Evolutionary conservation across 306 rosid species (phyloP).

Genomic region (Lathyrus tuberosus): DNA sequence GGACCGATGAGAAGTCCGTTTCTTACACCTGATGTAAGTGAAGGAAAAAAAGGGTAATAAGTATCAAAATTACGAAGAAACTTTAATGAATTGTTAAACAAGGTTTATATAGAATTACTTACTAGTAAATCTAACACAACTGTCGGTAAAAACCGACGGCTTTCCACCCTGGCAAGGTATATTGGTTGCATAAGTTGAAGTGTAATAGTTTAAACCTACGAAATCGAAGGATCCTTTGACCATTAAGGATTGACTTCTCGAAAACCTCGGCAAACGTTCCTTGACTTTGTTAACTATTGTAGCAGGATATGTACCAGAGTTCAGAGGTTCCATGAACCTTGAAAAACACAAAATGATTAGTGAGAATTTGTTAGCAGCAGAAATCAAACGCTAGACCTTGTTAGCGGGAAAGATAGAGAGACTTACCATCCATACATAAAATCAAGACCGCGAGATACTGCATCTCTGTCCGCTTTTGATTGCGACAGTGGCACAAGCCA

Average conservation of each 20-base stretch:
- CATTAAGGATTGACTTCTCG: conserved; percentile 44
- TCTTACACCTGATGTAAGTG: conserved; percentile 39
- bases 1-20: conserved; percentile 58
- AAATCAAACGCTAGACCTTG: background rate
- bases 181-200: conserved; percentile 48
- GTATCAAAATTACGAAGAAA: conserved; percentile 2
- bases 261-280: conserved; percentile 56
- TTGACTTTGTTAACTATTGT: conserved; percentile 50
- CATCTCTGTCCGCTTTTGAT: conserved; percentile 48
- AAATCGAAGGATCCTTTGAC: conserved; percentile 64
- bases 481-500: conserved; percentile 58
- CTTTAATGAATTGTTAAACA: background rate
- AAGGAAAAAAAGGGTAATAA: conserved; percentile 22
- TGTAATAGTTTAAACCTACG: conserved; percentile 66
- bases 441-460: conserved; percentile 50
- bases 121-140: conserved; percentile 45
- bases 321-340: conserved; percentile 67
- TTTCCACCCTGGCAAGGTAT: conserved; percentile 32
- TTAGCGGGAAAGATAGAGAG: background rate
- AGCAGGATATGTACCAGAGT: conserved; percentile 60
- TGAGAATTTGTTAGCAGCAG: background rate
- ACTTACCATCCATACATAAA: conserved; percentile 61
- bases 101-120: conserved; percentile 36
- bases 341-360: conserved; percentile 29
- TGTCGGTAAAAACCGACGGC: conserved; percentile 40